Percentiles rank a stretch among this genome's conserved stretches.
Conservation (phyloP, 768 basidiomycete species). For the Mycena galopus region DNA sequence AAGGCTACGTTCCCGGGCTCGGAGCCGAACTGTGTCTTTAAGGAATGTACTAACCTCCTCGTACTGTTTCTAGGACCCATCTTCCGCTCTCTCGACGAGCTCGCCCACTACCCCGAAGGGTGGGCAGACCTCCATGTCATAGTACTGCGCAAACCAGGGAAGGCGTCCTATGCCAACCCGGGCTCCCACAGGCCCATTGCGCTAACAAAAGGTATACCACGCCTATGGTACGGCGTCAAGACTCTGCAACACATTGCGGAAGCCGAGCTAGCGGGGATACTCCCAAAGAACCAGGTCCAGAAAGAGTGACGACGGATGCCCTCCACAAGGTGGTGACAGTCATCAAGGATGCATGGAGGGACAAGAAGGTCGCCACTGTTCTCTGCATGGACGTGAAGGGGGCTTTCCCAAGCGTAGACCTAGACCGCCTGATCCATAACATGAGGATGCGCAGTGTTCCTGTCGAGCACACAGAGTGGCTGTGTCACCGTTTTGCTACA, state of each 20-base stretch:
- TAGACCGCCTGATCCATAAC: too few species aligned
- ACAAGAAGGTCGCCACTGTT: constrained; percentile 47
- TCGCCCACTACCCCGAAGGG: constrained; percentile 35
- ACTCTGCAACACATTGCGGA: too few species aligned
- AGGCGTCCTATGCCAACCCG: too few species aligned
- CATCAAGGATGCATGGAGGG: constrained; percentile 54
- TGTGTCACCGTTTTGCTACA: constrained; percentile 12
- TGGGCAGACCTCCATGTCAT: too few species aligned
- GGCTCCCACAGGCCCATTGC: constrained; percentile 32
- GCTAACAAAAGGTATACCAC: background rate
- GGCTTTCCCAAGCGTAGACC: constrained; percentile 57
- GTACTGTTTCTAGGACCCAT: constrained; percentile 43
- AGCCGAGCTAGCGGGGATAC: constrained; percentile 44
- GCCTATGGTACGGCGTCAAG: too few species aligned
- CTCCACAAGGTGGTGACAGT: constrained; percentile 47
- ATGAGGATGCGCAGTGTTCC: constrained; percentile 47
- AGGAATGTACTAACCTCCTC: constrained; percentile 37
- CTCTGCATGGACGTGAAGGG: constrained; percentile 60
- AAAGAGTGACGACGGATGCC: constrained; percentile 52
- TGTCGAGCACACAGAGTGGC: constrained; percentile 33
- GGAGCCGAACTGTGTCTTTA: constrained; percentile 49
- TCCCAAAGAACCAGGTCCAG: constrained; percentile 54
- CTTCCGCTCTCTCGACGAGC: constrained; percentile 44
- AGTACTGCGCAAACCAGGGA: too few species aligned
- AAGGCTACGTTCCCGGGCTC: constrained; percentile 47